Base-by-base conservation (phyloP, 2,329 filamentous ascomycete genomes). In the Endoconidiophora laricicola region DNA sequence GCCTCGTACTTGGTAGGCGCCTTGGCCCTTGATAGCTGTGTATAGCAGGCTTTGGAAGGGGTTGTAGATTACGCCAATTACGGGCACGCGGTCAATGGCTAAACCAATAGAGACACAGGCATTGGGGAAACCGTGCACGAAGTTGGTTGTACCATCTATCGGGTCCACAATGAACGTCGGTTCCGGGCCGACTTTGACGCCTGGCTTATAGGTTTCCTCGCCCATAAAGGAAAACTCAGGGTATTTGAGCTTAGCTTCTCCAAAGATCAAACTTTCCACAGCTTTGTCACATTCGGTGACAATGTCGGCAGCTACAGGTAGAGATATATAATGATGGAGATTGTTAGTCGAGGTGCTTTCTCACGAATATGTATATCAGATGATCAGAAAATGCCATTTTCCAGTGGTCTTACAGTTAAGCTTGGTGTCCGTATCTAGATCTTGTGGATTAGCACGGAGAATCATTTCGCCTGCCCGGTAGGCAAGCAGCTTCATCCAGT, bases 111-210 rank as follows among this genome's bases (percentile, higher is more conserved):
- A 86, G 65, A 88, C 80, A 66, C 79, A 84, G 54, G 84, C 82
- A 58, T 78, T 73, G 3, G 82, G 81, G 64, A 85, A 81, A 18
- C 73, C 74, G 65, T 88, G 84, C 44, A 88, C 74, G 60, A 90
- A 87, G 70, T 88, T 88, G 46, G 81, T 86, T 5, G 78, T 87
- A 59, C 82, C 84, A 65, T 90, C 84, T 57, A 90, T 87, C 42
- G 84, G 84, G 61, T 90, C 84, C 56, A 84, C 79, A 59, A 88
- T 74, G 65, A 88, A 88, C 41, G 84, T 90, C 1, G 84, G 83
- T 14, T 72, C 72, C 26, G 70, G 62, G 0, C 77, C 81, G 44
- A 90, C 68, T 41, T 64, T 66, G 54, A 70, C 68, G 57, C 82
- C 82, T 1, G 81, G 74, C 55, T 78, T 69, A 67, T 86, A 83